Percentiles rank a stretch among this genome's conserved stretches.
Conservation (phyloP, 148 eudicot species). For the Vaccinium macrocarpon region DNA sequence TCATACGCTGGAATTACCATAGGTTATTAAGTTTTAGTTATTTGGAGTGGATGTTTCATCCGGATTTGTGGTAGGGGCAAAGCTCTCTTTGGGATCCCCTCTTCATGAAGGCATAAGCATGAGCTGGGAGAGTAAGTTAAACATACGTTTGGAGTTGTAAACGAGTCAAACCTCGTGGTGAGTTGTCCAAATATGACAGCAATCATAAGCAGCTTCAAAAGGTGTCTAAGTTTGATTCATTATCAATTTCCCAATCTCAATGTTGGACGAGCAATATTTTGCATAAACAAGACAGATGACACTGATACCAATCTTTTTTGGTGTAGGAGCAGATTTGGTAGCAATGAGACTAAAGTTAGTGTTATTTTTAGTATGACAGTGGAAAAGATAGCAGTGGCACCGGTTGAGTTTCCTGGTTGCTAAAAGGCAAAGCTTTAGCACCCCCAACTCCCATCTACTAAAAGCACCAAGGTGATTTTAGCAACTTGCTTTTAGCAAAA, state of each 20-base stretch:
- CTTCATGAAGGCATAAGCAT: neutral
- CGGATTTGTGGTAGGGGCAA: neutral
- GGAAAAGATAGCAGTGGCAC: neutral
- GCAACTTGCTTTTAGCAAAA: no score
- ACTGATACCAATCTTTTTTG: neutral
- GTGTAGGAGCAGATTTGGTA: neutral
- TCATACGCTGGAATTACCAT: no score
- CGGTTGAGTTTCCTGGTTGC: no score
- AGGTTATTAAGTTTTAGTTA: neutral
- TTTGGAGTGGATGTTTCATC: neutral
- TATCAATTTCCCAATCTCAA: neutral
- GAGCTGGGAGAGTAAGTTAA: neutral
- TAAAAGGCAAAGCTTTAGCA: no score
- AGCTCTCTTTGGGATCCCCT: neutral
- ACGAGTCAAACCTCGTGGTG: neutral
- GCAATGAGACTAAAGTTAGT: neutral
- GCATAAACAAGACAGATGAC: neutral
- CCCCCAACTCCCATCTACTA: no score
- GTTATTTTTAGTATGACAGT: neutral
- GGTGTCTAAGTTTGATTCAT: neutral
- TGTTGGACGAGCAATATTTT: neutral
- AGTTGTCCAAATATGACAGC: neutral
- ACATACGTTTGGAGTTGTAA: neutral
- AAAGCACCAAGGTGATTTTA: no score
- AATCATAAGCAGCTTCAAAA: neutral